Evolutionary conservation across 1,284 basidiomycete species (phyloP).

Genomic region (Malassezia japonica): DNA sequence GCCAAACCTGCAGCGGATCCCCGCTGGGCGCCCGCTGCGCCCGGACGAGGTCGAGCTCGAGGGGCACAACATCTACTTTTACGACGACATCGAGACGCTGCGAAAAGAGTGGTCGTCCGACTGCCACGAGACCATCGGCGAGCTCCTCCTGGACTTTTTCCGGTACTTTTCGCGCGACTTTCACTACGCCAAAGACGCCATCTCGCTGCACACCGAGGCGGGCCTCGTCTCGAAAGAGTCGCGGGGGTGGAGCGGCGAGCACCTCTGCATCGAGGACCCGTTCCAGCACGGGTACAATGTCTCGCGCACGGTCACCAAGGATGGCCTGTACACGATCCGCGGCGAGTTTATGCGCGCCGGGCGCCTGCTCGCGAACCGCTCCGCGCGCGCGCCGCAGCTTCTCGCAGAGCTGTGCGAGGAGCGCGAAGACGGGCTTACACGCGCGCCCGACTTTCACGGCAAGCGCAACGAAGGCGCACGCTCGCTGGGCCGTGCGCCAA

Average conservation of each 20-base stretch:
- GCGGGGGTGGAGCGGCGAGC: constrained; percentile 85
- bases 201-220: constrained; percentile 66
- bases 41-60: constrained; percentile 67
- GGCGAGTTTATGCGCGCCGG: constrained; percentile 97
- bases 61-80: constrained; percentile 61
- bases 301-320: constrained; percentile 86
- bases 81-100: constrained; percentile 87
- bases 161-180: constrained; percentile 91
- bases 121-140: constrained; percentile 83
- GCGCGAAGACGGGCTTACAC: constrained; percentile 40
- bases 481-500: not conserved
- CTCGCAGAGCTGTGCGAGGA: constrained; percentile 45
- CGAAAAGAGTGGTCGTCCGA: constrained; percentile 85
- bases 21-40: constrained; percentile 31
- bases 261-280: constrained; percentile 62
- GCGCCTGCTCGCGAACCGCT: constrained; percentile 51
- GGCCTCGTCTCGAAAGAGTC: constrained; percentile 79
- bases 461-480: constrained; percentile 6
- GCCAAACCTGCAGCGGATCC: constrained; percentile 49
- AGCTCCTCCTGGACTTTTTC: constrained; percentile 96
- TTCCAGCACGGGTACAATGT: constrained; percentile 94
- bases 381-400: constrained; percentile 27
- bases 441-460: constrained; percentile 35
- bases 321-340: constrained; percentile 90
- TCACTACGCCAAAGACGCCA: constrained; percentile 78